Evolutionary conservation across 306 rosid genomes (phyloP).

Genomic region (Cicer bijugum): DNA sequence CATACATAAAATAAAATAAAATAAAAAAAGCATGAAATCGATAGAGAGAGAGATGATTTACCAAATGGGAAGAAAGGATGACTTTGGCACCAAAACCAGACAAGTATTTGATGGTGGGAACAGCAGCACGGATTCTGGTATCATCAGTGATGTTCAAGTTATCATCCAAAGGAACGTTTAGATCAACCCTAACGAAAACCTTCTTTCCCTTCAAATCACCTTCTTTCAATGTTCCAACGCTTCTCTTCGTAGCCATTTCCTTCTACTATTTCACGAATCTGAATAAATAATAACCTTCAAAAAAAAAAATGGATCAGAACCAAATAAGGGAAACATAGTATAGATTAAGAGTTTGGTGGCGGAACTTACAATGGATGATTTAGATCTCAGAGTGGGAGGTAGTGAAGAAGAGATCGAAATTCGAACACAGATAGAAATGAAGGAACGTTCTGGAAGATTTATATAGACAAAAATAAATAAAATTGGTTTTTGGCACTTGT

Average conservation of each 20-base stretch:
- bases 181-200: conserved; percentile 91
- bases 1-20: not conserved
- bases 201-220: conserved; percentile 89
- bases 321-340: not conserved
- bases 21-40: not conserved
- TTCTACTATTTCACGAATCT: conserved; percentile 11
- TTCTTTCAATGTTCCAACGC: conserved; percentile 83
- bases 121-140: conserved; percentile 86
- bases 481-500: not conserved
- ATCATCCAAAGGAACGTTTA: conserved; percentile 92
- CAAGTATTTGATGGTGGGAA: conserved; percentile 88
- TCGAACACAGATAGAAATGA: not conserved
- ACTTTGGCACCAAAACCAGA: conserved; percentile 72
- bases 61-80: conserved; percentile 79
- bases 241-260: conserved; percentile 84
- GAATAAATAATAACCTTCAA: conserved; percentile 18
- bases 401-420: conserved; percentile 5
- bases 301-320: conserved; percentile 19
- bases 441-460: conserved; percentile 42
- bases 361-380: conserved; percentile 36
- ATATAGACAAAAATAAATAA: not conserved
- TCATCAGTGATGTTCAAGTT: conserved; percentile 84
- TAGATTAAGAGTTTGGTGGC: not conserved
- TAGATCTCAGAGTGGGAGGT: not conserved
- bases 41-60: conserved; percentile 7